phyloP scores from a whole-genome alignment of 2,329 filamentous ascomycete species.

The Claviceps quebecensis region DNA sequence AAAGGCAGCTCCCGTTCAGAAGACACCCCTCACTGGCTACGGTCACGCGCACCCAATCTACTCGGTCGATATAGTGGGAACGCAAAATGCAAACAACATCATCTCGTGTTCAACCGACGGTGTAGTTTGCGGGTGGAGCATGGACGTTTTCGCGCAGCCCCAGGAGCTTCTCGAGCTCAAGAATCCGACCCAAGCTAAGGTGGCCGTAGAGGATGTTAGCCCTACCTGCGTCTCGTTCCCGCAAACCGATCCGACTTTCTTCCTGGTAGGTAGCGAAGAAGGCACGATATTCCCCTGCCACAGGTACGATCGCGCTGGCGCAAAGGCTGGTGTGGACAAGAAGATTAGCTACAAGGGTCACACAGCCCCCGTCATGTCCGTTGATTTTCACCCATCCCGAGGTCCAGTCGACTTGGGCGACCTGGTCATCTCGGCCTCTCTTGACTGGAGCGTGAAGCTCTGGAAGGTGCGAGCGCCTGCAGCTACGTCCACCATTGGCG shows the following conservation, averaged over 20 bases:
- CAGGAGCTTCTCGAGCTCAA: conserved; percentile 86
- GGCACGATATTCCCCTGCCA: conserved; percentile 94
- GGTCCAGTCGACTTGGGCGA: conserved; percentile 92
- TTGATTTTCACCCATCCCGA: conserved; percentile 85
- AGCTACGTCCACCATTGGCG: conserved; percentile 48
- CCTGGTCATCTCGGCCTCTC: conserved; percentile 75
- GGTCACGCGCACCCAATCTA: conserved; percentile 96
- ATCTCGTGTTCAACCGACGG: conserved; percentile 94
- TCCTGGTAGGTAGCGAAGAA: conserved; percentile 93
- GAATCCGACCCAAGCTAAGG: conserved; percentile 68
- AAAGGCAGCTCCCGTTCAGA: conserved; percentile 79
- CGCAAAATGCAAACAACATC: conserved; percentile 97
- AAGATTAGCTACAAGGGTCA: conserved; percentile 82
- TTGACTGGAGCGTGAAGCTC: conserved; percentile 95
- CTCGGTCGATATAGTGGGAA: conserved; percentile 87
- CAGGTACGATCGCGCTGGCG: conserved; percentile 89
- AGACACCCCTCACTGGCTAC: conserved; percentile 86
- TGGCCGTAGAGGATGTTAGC: conserved; percentile 72
- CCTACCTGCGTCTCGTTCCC: conserved; percentile 93
- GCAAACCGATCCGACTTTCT: conserved; percentile 89
- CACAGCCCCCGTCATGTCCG: conserved; percentile 85
- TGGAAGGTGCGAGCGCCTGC: conserved; percentile 86
- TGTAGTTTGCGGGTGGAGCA: conserved; percentile 91
- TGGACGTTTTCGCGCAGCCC: conserved; percentile 94
- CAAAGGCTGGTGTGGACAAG: conserved; percentile 87